Percentiles rank a stretch among this genome's conserved stretches.
phyloP scores from a whole-genome alignment of 768 basidiomycete species.

The Aureoboletus auriporus region DNA sequence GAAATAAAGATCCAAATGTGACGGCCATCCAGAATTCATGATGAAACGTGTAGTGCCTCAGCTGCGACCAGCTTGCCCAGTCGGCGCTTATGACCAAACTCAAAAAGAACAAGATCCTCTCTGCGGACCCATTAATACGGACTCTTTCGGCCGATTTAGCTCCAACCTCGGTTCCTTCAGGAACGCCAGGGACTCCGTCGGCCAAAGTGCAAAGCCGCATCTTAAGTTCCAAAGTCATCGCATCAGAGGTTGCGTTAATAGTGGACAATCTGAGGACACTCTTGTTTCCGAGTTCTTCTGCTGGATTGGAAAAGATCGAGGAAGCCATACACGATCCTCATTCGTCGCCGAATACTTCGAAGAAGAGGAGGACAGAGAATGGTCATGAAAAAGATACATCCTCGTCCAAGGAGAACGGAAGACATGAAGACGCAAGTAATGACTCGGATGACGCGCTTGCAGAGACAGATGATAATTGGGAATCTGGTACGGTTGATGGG shows the following conservation, averaged over 20 bases:
- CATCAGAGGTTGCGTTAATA: slow-evolving; percentile 49
- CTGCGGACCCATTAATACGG: slow-evolving; percentile 43
- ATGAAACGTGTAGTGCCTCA: slow-evolving; percentile 42
- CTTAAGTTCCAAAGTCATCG: slow-evolving; percentile 72
- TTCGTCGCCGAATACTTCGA: slow-evolving; percentile 3
- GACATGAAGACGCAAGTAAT: slow-evolving; percentile 17
- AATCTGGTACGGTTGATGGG: slow-evolving; percentile 39
- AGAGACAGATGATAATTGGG: slow-evolving; percentile 32
- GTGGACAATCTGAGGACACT: slow-evolving; percentile 45
- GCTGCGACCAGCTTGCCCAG: slow-evolving; percentile 55
- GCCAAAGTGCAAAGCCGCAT: slow-evolving; percentile 70
- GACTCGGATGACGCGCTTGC: slow-evolving; percentile 1
- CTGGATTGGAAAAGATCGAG: slow-evolving; percentile 13
- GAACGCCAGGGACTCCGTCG: slow-evolving; percentile 37
- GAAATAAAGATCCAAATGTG: background rate
- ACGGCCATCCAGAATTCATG: background rate
- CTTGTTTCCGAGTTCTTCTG: slow-evolving; percentile 32
- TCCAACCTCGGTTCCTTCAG: slow-evolving; percentile 30
- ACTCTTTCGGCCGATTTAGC: slow-evolving; percentile 46
- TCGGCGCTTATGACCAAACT: slow-evolving; percentile 71
- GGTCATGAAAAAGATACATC: background rate
- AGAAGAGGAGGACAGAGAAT: slow-evolving; percentile 6
- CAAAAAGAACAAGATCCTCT: slow-evolving; percentile 64
- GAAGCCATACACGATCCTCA: slow-evolving; percentile 15
- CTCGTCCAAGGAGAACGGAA: slow-evolving; percentile 14